Conservation (phyloP, 2,329 filamentous ascomycete genomes). For the Pseudopyrenochaeta lycopersici region DNA sequence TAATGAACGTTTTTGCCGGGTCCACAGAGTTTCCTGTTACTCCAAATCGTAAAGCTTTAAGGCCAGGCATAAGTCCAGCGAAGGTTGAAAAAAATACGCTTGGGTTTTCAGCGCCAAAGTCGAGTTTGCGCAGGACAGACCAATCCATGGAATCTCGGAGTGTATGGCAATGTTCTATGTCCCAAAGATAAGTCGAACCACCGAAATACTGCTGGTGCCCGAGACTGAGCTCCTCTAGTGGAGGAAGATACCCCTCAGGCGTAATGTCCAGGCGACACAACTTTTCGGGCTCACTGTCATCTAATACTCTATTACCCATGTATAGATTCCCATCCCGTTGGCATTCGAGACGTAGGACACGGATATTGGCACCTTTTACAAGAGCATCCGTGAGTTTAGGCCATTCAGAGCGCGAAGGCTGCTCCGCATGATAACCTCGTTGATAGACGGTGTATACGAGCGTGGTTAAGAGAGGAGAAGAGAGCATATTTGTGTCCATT, state of each 20-base stretch:
- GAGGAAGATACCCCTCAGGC: neutral
- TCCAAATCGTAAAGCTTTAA: slow-evolving; percentile 7
- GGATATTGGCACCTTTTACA: neutral
- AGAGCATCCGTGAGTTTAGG: slow-evolving; percentile 9
- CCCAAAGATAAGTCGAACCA: neutral
- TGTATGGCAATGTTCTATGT: slow-evolving; percentile 1
- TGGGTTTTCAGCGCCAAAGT: slow-evolving; percentile 13
- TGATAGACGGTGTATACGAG: slow-evolving; percentile 12
- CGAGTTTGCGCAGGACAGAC: slow-evolving; percentile 9
- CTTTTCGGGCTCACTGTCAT: neutral
- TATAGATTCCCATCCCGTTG: neutral
- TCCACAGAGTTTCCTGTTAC: neutral
- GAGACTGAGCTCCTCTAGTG: slow-evolving; percentile 11
- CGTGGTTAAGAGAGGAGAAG: slow-evolving; percentile 11
- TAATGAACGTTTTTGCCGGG: neutral
- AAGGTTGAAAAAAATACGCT: slow-evolving; percentile 8
- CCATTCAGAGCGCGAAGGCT: slow-evolving; percentile 12
- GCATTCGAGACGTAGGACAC: neutral
- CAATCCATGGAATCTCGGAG: slow-evolving; percentile 8
- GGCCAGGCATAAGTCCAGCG: slow-evolving; percentile 5
- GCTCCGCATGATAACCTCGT: neutral
- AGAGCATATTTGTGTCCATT: slow-evolving; percentile 15
- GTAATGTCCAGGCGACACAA: neutral
- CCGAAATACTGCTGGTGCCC: neutral
- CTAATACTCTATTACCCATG: neutral